Base-by-base conservation (phyloP, 2,329 filamentous ascomycete species). In the Fusarium liriodendri region DNA sequence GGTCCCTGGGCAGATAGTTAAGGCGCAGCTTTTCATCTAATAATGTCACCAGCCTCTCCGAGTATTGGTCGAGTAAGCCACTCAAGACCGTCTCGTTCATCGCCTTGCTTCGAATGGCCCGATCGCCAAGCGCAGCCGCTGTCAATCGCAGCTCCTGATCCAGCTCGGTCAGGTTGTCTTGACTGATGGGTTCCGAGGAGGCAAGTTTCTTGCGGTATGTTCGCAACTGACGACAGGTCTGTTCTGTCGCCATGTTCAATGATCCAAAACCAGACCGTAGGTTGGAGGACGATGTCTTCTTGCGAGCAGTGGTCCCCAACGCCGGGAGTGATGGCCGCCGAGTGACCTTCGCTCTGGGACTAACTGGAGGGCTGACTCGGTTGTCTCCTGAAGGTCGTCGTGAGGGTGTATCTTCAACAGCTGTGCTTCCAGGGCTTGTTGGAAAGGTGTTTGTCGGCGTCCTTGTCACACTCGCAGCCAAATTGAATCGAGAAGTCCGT, bases 31-130 rank as follows among this genome's bases (percentile, higher is more conserved):
- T 93, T 80, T 94, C 91, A 73, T 95, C 93, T 52, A 95, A 86
- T 81, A 95, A 87, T 54, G 87, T 89, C 7, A 94, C 90, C 57
- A 95, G 84, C 69, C 91, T 87, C 77, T 94, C 92, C 3, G 92
- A 94, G 77, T 95, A 95, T 82, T 94, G 90, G 74, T 95, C 93
- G 9, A 95, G 84, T 52, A 95, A 83, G 59, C 91, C 91, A 45
- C 87, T 89, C 37, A 93, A 83, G 58, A 89, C 84, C 20, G 86
- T 87, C 77, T 91, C 90, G 72, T 87, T 89, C 80, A 91, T 85
- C 2, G 85, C 83, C 79, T 87, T 84, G 80, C 85, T 89, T 72
- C 89, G 83, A 67, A 87, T 88, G 6, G 86, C 87, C 37, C 89
- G 84, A 64, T 90, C 89, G 4, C 88, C 88, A 33, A 93, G 82